Evolutionary conservation across 352 stramenopile species (phyloP).

Genomic region (Phytophthora pinifolia): DNA sequence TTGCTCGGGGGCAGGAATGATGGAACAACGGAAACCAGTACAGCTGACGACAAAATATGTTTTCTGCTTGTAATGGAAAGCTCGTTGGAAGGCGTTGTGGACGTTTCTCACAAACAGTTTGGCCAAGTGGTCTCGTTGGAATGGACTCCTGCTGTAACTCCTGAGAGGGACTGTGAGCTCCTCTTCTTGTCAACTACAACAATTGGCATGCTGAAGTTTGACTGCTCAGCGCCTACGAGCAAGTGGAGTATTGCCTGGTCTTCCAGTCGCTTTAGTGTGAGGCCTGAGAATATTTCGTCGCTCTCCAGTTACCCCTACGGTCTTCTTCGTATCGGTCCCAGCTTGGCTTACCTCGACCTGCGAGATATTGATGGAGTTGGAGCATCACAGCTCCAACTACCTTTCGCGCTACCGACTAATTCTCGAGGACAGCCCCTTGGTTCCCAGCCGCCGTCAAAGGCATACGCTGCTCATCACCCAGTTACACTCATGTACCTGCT

Average conservation of each 20-base stretch:
- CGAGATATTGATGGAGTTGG: conserved; percentile 41
- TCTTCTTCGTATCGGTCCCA: conserved; percentile 48
- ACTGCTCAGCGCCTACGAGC: conserved; percentile 36
- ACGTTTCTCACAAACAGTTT: conserved; percentile 59
- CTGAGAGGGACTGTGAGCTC: conserved; percentile 53
- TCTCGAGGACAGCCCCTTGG: conserved; percentile 5
- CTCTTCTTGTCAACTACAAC: conserved; percentile 66
- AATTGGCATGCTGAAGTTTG: conserved; percentile 63
- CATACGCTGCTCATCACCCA: conserved; percentile 51
- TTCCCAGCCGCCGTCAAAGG: conserved; percentile 19
- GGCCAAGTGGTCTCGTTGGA: conserved; percentile 57
- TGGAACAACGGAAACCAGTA: not conserved
- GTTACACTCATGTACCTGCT: conserved; percentile 75
- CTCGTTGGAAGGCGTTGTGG: conserved; percentile 54
- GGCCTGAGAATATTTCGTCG: conserved; percentile 49
- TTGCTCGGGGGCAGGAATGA: conserved; percentile 38
- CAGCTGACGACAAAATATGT: conserved; percentile 42
- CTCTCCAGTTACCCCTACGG: conserved; percentile 56
- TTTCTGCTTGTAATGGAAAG: conserved; percentile 53
- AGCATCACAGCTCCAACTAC: conserved; percentile 17
- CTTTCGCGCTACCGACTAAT: conserved; percentile 5
- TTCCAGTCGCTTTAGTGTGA: conserved; percentile 59
- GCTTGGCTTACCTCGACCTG: conserved; percentile 58
- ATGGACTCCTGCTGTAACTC: conserved; percentile 59
- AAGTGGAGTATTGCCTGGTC: conserved; percentile 66